Evolutionary conservation across 2,329 filamentous ascomycete species (phyloP).

Genomic region (Didymella keratinophila): DNA sequence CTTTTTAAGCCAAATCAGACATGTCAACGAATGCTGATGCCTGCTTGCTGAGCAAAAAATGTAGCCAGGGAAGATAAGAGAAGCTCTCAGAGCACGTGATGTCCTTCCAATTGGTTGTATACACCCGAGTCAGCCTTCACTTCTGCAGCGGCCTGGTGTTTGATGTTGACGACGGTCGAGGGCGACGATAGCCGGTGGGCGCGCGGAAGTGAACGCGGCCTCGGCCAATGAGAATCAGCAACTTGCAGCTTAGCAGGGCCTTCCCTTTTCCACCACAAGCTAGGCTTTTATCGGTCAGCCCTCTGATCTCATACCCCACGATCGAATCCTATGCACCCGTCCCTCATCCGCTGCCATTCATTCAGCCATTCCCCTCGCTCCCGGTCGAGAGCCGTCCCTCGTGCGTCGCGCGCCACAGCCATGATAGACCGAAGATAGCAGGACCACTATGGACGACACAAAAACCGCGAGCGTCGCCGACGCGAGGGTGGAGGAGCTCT

Average conservation of each 20-base stretch:
- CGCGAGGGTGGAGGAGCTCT: conserved; percentile 82
- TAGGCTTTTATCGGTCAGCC: conserved; percentile 36
- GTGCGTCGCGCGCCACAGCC: conserved; percentile 43
- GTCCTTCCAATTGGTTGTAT: neutral
- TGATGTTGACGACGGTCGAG: neutral
- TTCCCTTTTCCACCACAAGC: conserved; percentile 28
- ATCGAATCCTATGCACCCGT: conserved; percentile 31
- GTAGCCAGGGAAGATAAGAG: neutral
- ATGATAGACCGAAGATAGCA: conserved; percentile 52
- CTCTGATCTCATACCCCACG: conserved; percentile 45
- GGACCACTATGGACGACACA: conserved; percentile 70
- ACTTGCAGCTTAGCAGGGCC: conserved; percentile 1
- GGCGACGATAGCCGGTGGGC: conserved; percentile 10
- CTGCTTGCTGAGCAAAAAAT: neutral
- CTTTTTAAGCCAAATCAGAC: neutral
- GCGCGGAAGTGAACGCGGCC: conserved; percentile 7
- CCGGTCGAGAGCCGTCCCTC: conserved; percentile 31
- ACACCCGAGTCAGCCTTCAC: neutral
- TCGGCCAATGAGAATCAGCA: conserved; percentile 32
- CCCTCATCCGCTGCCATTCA: conserved; percentile 32
- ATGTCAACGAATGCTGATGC: conserved; percentile 5
- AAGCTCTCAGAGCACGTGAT: neutral
- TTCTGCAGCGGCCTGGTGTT: neutral
- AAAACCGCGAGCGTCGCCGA: conserved; percentile 83
- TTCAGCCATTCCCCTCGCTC: conserved; percentile 23